phyloP scores from a whole-genome alignment of 163 green algal species.

The Coccomyxa subellipsoidea region DNA sequence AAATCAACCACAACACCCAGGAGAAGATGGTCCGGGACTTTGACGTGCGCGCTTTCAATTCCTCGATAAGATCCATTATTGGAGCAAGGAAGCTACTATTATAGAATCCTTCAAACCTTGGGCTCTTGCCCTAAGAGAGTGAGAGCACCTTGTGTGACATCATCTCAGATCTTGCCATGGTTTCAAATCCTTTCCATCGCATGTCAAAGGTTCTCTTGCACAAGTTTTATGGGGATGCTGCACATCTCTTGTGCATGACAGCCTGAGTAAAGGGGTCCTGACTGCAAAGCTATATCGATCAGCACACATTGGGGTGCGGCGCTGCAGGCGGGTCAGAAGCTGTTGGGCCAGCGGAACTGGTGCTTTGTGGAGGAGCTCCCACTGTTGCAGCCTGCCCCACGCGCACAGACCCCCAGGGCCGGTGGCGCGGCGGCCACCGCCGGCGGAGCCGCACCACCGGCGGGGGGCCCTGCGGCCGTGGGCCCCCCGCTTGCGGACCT shows the following conservation, averaged over 20 bases:
- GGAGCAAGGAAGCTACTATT: too few relatives aligned
- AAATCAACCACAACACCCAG: conserved; percentile 25
- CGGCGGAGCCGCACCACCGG: too few relatives aligned
- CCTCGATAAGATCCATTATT: too few relatives aligned
- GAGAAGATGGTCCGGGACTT: conserved; percentile 48
- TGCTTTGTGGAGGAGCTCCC: conserved; percentile 19
- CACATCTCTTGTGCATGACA: not conserved
- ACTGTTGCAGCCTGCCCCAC: not conserved
- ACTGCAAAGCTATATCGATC: too few relatives aligned
- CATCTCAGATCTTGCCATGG: too few relatives aligned
- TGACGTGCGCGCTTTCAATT: not conserved
- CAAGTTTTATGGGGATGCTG: too few relatives aligned
- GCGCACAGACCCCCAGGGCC: not conserved
- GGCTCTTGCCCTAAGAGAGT: not conserved
- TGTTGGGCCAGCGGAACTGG: conserved; percentile 49
- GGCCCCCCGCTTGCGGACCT: not conserved
- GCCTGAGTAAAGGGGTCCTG: too few relatives aligned
- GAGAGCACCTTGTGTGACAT: too few relatives aligned
- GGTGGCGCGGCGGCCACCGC: not conserved
- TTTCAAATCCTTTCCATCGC: too few relatives aligned
- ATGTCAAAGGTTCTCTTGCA: too few relatives aligned
- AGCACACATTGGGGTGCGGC: not conserved
- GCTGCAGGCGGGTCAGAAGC: conserved; percentile 26
- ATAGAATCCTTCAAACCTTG: too few relatives aligned
- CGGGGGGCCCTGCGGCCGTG: conserved; percentile 2